Evolutionary conservation across 352 stramenopile genomes (phyloP), one percentile per base, ranked within the genome.

Genomic region (Phytophthora megakarya): DNA sequence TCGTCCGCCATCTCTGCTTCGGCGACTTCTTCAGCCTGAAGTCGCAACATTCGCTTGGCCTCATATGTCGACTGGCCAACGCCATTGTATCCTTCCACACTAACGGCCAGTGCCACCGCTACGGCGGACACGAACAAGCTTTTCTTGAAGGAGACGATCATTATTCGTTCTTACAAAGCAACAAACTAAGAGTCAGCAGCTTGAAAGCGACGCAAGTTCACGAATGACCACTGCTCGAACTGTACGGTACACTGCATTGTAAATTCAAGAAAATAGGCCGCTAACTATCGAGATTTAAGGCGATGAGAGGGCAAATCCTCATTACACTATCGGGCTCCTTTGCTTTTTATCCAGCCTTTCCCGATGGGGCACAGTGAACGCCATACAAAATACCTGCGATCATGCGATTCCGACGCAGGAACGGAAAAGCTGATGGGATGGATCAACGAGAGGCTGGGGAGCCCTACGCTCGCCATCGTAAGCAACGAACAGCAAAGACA

Each of bases 141-240:
- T 63, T 69, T 72, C 48, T 75, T 78, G 33, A 67, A 72, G 11
- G 51, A 39, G 10, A 53, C 43, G 4, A 78, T 45, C 56, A 75
- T 78, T 21, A 52, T 46, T 68, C 12, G 23, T 11, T 35, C 52
- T 45, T 33, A 22, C 21, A 33, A 51, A 43, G 39, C 23, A 33
- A 42, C 23, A 51, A 61, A 32, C 38, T 49, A 48, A 46, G 33
- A 43, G 18, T 50, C 32, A n/a, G 18, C 33, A 48, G 32, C 44
- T 63, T 50, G 22, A 43, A 58, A 53, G 16, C 22, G 32, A 61
- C 26, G 60, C 44, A 71, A 74, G 21, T 75, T 75, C 32, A 49
- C 45, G 25, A 72, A 65, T 75, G 62, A 67, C 58, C 49, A 51
- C 23, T 13, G 12, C 19, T 21, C 43, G 23, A 51, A 51, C 18